Base-by-base conservation (phyloP, 768 basidiomycete species). In the Termitomyces sp. region DNA sequence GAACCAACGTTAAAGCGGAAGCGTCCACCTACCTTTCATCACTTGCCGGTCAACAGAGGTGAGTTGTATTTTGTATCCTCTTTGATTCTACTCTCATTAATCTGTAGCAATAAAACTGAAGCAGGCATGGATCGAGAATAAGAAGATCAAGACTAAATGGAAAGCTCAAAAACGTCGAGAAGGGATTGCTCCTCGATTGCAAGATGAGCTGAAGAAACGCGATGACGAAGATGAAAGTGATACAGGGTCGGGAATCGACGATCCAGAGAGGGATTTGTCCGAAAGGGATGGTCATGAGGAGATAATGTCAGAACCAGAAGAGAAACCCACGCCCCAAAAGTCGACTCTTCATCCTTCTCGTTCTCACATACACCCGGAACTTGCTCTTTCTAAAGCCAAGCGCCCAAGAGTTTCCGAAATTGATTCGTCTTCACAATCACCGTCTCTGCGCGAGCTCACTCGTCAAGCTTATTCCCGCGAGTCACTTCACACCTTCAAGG, bases 71-170 rank as follows among this genome's bases (percentile, higher is more conserved):
- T 58, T 18, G 24, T 7, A 22, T 48, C 14, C 26, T 36, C 46
- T 7, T 7, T 36, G 20, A 27, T 22, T n/a, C 39, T 24, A 34
- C 32, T 26, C 46, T 56, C 58, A 60, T 65, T 18, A 49, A 44
- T 53, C 26, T 60, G 12, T 62, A 93, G 93, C 94, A 20, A 89
- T 83, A 69, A 86, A 85, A 63, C 76, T 95, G 57, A 95, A 93
- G 72, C 80, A 83, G 67, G 79, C 83, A 57, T 94, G 94, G 84
- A 80, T 95, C 10, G 79, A 88, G 56, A 84, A 79, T 59, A 80
- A 80, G 58, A 92, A 92, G 72, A 81, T 92, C 56, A 89, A 87
- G 65, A 83, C 80, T 63, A 81, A 87, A 74, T 93, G 91, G 88
- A 87, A 81, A 65, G 76, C 82, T 36, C 77, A 89, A 73, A 90